phyloP scores from a whole-genome alignment of 2,329 filamentous ascomycete genomes.

The Pestalotiopsis sp. region DNA sequence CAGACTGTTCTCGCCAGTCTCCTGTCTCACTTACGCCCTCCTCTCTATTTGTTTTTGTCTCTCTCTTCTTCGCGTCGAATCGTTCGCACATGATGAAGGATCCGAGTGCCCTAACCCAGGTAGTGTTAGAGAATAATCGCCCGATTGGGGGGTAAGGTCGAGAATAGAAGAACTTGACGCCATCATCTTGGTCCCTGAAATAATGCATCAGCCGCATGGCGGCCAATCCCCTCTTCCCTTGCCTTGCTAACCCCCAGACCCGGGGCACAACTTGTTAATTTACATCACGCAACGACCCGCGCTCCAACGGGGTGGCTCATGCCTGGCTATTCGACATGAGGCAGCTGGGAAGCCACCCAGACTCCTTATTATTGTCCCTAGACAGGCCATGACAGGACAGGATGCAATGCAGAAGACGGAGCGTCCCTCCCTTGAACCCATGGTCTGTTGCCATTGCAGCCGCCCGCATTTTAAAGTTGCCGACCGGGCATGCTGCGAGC shows the following conservation, averaged over 20 bases:
- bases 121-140: not conserved
- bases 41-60: not conserved
- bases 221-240: not conserved
- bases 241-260: not conserved
- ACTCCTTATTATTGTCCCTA: not conserved
- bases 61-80: not conserved
- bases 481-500: not conserved
- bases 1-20: not conserved
- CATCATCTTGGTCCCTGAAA: not conserved
- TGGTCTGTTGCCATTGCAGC: conserved; percentile 1
- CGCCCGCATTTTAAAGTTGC: conserved; percentile 12
- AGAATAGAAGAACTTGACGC: not conserved
- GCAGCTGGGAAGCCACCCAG: not conserved
- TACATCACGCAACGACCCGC: not conserved
- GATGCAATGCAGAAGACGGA: not conserved
- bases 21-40: not conserved
- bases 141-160: not conserved
- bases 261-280: not conserved
- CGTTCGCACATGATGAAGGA: not conserved
- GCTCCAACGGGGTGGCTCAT: not conserved
- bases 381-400: not conserved
- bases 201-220: not conserved
- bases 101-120: not conserved
- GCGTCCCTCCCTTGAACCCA: not conserved
- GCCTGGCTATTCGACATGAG: not conserved